These are phyloP conservation scores for Termitomyces sp. DNA, from an alignment of 768 basidiomycete species.

Conservation along the genomic window DNA sequence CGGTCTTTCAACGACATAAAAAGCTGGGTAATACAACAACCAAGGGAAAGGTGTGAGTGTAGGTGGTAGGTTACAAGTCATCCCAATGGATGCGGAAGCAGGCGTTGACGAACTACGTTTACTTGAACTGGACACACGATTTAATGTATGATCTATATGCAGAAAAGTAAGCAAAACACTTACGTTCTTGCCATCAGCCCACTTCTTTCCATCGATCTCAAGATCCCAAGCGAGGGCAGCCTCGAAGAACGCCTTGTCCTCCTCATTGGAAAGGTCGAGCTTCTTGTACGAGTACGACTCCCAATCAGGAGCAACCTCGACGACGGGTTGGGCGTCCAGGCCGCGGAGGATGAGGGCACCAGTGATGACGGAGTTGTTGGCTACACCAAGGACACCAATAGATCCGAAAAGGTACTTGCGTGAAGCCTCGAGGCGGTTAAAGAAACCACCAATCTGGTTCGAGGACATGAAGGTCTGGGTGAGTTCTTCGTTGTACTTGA, in stretches of 20 bases:
- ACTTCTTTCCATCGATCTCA: slow-evolving; percentile 83
- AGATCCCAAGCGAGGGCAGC: slow-evolving; percentile 93
- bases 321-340: slow-evolving; percentile 62
- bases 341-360: slow-evolving; percentile 87
- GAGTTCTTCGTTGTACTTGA: slow-evolving; percentile 95
- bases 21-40: slow-evolving; percentile 5
- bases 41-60: slow-evolving; percentile 1
- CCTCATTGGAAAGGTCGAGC: slow-evolving; percentile 69
- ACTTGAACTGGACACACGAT: slow-evolving; percentile 29
- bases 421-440: slow-evolving; percentile 96
- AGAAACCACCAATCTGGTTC: slow-evolving; percentile 94
- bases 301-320: slow-evolving; percentile 85
- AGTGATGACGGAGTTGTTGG: slow-evolving; percentile 75
- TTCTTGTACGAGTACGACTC: slow-evolving; percentile 83
- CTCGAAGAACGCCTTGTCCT: slow-evolving; percentile 90
- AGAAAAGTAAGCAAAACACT: slow-evolving; percentile 30
- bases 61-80: slow-evolving; percentile 4
- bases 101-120: slow-evolving; percentile 13
- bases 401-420: slow-evolving; percentile 97
- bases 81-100: not conserved
- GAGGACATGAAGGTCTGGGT: slow-evolving; percentile 92
- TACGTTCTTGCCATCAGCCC: slow-evolving; percentile 89
- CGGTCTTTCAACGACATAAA: slow-evolving; percentile 4
- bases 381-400: slow-evolving; percentile 81
- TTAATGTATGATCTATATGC: slow-evolving; percentile 8